Evolutionary conservation across 1,284 basidiomycete species (phyloP), one percentile per base, ranked within the genome.

Genomic region (Ustilago hordei): DNA sequence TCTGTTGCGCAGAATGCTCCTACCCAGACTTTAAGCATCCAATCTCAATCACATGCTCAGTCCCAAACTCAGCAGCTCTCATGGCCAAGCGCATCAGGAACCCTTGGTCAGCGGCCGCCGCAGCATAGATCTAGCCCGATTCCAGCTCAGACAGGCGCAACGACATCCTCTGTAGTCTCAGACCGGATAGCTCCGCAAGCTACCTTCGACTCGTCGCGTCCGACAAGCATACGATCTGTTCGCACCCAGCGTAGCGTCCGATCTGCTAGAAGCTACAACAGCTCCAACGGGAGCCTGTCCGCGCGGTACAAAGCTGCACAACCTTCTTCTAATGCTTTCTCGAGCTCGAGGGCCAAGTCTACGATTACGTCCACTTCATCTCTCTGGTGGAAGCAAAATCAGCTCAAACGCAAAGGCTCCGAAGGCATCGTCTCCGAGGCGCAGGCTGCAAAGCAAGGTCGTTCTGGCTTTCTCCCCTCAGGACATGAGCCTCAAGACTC

Each of bases 361-460:
- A 9, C 13, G 12, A 19, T 23, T 36, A 39, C 28, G 11, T 17
- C 34, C 2, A 38, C 28, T 7, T 34, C 41, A 1, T n/a, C 50
- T 8, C 32, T 35, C 28, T 66, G 64, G 64, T 66, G 64, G 64
- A 59, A 56, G 19, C 64, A 66, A 31, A 66, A 59, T n/a, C 43
- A 55, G 12, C 53, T 66, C 15, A 66, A 66, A 38, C 57, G 58
- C 53, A 66, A 66, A 43, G 64, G 57, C 28, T 66, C 64, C 3
- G 57, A 47, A 23, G 58, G 64, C 35, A 54, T 56, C 19, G 43
- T 45, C 12, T 53, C 48, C 15, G 64, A 60, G 45, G 52, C 45
- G 35, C 58, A 58, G 41, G 56, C 56, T 19, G 4, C 63, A 4
- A 65, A 55, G 36, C 62, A 57, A 34, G 62, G 55, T 45, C 62